Base-by-base conservation (phyloP, 352 stramenopile species). In the Globisporangium radiosum region DNA sequence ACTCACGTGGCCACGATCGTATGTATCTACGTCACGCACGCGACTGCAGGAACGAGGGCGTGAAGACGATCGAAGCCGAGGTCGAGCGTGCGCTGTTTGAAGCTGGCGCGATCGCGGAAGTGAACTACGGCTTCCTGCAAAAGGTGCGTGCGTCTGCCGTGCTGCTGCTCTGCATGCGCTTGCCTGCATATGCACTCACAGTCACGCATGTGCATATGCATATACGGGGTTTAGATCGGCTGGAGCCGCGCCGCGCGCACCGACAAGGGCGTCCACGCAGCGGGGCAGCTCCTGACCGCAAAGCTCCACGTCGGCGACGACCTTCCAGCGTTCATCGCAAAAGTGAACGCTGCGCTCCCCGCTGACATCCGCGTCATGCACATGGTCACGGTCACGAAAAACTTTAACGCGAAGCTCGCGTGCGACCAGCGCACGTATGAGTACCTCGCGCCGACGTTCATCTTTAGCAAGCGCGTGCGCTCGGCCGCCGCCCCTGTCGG, bases 361-460 rank as follows among this genome's bases (percentile, higher is more conserved):
- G 60, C 71, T 25, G 82, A 95, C 60, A 96, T 97, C 62, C 81
- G 85, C 49, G 68, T 95, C 0, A 69, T 93, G 63, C 69, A 92
- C 48, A 90, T 92, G 69, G 75, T 91, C 43, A 88, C 77, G 0
- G 88, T 92, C 53, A 94, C 85, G 47, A 96, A 96, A 60, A 93
- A 89, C 60, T 97, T 97, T 59, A 96, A 97, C 64, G 83, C 90
- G 42, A 95, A 96, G 61, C 87, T 89, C 63, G 75, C 75, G 39
- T 97, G 90, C 64, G 87, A 95, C 56, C 76, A 92, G 65, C 80
- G 90, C 51, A 93, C 81, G 47, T 97, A 97, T 62, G 88, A 96
- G 70, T 97, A 97, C 63, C 64, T 96, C 0, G 78, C 90, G 19
- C 90, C 90, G 25, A 95, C 88, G 37, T 96, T 95, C 64, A 90